These are phyloP conservation scores for Torulaspora indica DNA, from an alignment of 805 yeast species.

Conservation along the genomic window DNA sequence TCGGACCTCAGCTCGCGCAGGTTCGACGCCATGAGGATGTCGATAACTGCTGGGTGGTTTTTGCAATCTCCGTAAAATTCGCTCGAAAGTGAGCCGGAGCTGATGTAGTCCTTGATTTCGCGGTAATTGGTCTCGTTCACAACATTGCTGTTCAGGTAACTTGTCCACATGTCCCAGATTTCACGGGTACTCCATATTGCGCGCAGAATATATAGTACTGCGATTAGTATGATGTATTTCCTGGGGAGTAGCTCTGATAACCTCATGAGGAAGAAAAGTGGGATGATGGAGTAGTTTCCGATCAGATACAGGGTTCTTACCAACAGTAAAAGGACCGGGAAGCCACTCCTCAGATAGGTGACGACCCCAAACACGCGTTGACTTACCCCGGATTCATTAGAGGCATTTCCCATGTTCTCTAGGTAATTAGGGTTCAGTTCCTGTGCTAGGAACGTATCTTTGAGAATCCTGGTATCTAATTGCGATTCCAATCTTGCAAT, in stretches of 20 bases:
- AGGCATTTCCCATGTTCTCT: neutral
- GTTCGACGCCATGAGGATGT: constrained; percentile 16
- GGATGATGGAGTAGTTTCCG: constrained; percentile 21
- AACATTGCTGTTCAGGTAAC: constrained; percentile 15
- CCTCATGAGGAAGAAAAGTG: constrained; percentile 21
- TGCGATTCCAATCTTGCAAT: constrained; percentile 16
- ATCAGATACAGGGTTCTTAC: constrained; percentile 23
- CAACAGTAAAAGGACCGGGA: constrained; percentile 17
- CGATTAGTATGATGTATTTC: constrained; percentile 15
- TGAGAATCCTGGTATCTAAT: constrained; percentile 4
- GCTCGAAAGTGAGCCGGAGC: constrained; percentile 5
- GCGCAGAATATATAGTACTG: constrained; percentile 15
- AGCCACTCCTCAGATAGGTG: constrained; percentile 1
- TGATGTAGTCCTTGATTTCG: constrained; percentile 12
- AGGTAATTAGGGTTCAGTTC: constrained; percentile 1
- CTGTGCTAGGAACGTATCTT: constrained; percentile 1
- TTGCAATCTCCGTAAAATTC: constrained; percentile 10
- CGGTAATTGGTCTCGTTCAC: constrained; percentile 10
- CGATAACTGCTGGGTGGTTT: constrained; percentile 8
- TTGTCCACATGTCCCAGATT: constrained; percentile 30
- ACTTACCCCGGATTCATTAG: neutral
- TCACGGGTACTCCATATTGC: constrained; percentile 25
- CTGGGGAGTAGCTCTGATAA: constrained; percentile 20
- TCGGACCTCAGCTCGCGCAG: constrained; percentile 11
- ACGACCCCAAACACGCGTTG: neutral